Evolutionary conservation across 441 rosid genomes (phyloP).

Genomic region (Metrosideros polymorpha): DNA sequence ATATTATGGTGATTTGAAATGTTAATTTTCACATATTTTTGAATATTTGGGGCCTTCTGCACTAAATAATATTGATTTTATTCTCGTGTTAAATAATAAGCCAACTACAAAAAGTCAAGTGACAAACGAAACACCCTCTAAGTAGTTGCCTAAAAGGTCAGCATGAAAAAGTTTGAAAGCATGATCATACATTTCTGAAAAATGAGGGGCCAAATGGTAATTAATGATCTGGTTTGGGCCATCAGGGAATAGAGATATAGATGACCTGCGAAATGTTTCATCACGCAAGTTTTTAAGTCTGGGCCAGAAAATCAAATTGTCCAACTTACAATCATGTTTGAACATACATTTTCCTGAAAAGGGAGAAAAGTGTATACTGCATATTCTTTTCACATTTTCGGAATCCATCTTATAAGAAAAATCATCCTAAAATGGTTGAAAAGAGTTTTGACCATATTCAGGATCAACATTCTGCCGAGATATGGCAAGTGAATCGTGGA

Average conservation of each 20-base stretch:
- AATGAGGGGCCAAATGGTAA: neutral
- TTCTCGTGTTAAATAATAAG: neutral
- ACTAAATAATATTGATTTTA: neutral
- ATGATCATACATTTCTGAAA: neutral
- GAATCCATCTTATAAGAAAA: neutral
- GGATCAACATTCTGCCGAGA: neutral
- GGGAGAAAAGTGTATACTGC: neutral
- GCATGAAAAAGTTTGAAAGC: neutral
- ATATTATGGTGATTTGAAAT: neutral
- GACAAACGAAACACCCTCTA: neutral
- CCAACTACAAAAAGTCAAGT: neutral
- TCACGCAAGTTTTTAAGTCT: neutral
- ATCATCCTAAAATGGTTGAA: neutral
- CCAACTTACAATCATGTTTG: neutral
- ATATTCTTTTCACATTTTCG: neutral
- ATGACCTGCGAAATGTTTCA: neutral
- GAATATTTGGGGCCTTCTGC: neutral
- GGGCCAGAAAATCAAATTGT: neutral
- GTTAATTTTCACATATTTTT: neutral
- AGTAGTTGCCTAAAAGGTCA: neutral
- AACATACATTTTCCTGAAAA: neutral
- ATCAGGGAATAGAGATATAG: neutral
- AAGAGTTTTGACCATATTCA: neutral
- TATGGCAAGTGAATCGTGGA: neutral
- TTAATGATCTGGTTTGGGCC: neutral